These are phyloP conservation scores for Chernovozyma aurita DNA, from an alignment of 1,139 yeast species.

Conservation along the genomic window DNA sequence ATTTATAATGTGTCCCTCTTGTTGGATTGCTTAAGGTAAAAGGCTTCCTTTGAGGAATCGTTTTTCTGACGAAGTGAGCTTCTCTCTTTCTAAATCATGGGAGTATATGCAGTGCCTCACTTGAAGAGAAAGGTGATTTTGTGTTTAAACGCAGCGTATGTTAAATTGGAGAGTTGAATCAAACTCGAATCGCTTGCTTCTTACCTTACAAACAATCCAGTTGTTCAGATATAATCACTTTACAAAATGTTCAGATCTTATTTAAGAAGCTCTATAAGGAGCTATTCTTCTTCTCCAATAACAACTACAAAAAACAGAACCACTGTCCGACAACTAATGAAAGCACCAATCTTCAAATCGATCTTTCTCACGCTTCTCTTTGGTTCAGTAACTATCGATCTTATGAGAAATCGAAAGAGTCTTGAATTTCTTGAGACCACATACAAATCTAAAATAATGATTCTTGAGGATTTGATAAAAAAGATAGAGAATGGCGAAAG, in stretches of 20 bases:
- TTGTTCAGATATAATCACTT: too few species aligned
- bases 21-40: too few species aligned
- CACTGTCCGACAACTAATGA: constrained; percentile 17
- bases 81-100: too few species aligned
- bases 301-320: constrained; percentile 4
- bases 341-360: constrained; percentile 36
- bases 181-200: too few species aligned
- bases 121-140: too few species aligned
- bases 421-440: constrained; percentile 26
- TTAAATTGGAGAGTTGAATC: too few species aligned
- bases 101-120: too few species aligned
- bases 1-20: too few species aligned
- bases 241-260: neutral
- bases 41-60: too few species aligned
- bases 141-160: too few species aligned
- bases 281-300: neutral
- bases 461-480: constrained; percentile 27
- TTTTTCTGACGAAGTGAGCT: too few species aligned
- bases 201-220: too few species aligned
- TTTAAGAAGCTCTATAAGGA: neutral
- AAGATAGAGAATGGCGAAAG: constrained; percentile 28
- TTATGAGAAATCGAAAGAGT: constrained; percentile 31
- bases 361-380: constrained; percentile 34
- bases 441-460: constrained; percentile 27
- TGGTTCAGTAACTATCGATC: constrained; percentile 38